phyloP scores from a whole-genome alignment of 2,329 filamentous ascomycete species.

The Fusarium sp. region DNA sequence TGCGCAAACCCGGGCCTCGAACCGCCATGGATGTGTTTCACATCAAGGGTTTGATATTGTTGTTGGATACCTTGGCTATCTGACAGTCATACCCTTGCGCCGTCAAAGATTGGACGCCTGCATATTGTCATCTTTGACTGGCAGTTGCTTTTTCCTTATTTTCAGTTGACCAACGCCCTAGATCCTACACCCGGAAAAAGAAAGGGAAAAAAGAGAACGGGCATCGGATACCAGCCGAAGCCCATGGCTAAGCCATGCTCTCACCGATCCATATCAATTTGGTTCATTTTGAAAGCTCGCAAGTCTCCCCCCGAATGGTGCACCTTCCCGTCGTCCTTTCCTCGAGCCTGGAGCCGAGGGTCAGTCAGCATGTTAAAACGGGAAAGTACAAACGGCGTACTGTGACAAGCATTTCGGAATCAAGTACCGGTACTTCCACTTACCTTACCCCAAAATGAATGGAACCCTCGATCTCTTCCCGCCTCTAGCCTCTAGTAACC shows the following conservation, averaged over 20 bases:
- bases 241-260: constrained; percentile 1
- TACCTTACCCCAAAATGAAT: constrained; percentile 35
- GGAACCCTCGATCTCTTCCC: constrained; percentile 45
- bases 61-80: neutral
- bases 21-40: constrained; percentile 24
- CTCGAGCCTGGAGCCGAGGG: constrained; percentile 35
- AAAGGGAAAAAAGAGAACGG: neutral
- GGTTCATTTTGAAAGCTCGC: constrained; percentile 32
- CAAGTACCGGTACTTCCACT: constrained; percentile 46
- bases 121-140: constrained; percentile 10
- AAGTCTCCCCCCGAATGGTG: constrained; percentile 41
- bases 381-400: constrained; percentile 40
- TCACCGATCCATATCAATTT: constrained; percentile 2
- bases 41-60: constrained; percentile 9
- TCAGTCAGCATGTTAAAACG: constrained; percentile 21
- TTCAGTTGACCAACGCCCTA: constrained; percentile 3
- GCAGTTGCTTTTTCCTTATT: constrained; percentile 13
- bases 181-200: neutral
- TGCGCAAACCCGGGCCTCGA: constrained; percentile 24
- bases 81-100: constrained; percentile 15
- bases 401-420: constrained; percentile 38
- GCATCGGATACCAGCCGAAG: neutral
- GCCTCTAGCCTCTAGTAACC: constrained; percentile 37
- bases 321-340: constrained; percentile 18
- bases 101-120: constrained; percentile 24